Evolutionary conservation across 129 eudicot species (phyloP).

Genomic region (Deinandra increscens): DNA sequence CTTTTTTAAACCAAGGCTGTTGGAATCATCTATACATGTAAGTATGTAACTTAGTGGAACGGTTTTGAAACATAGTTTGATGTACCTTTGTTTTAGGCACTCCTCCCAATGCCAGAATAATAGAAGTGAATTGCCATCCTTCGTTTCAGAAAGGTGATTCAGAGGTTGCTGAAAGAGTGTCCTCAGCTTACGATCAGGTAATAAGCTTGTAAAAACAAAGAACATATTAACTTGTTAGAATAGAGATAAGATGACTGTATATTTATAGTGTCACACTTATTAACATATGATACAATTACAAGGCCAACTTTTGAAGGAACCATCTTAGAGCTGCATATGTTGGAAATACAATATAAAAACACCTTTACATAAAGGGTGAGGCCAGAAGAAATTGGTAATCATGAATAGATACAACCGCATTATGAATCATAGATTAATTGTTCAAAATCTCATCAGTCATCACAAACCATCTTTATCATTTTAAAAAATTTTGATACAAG

Average conservation of each 20-base stretch:
- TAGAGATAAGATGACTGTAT: neutral
- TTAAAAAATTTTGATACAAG: too few species aligned
- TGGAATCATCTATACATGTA: neutral
- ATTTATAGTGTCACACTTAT: neutral
- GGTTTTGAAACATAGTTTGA: neutral
- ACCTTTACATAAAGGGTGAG: slow-evolving; percentile 1
- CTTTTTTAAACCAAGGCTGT: neutral
- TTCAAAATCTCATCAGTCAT: too few species aligned
- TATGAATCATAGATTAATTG: neutral
- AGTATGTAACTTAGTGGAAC: neutral
- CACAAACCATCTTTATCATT: too few species aligned
- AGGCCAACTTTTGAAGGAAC: neutral
- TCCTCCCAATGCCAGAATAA: slow-evolving; percentile 99
- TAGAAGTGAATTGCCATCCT: slow-evolving; percentile 81
- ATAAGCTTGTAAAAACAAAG: slow-evolving; percentile 47
- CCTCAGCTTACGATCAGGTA: slow-evolving; percentile 93
- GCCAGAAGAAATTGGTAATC: slow-evolving; percentile 1
- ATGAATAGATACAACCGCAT: neutral
- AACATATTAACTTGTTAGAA: slow-evolving; percentile 6
- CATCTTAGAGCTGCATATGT: neutral
- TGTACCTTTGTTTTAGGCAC: slow-evolving; percentile 82
- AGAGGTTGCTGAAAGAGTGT: slow-evolving; percentile 85
- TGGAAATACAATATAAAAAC: slow-evolving; percentile 1
- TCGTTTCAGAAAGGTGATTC: slow-evolving; percentile 76
- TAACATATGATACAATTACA: neutral